Base-by-base conservation (phyloP, 2,329 filamentous ascomycete genomes). In the Metarhizium album region DNA sequence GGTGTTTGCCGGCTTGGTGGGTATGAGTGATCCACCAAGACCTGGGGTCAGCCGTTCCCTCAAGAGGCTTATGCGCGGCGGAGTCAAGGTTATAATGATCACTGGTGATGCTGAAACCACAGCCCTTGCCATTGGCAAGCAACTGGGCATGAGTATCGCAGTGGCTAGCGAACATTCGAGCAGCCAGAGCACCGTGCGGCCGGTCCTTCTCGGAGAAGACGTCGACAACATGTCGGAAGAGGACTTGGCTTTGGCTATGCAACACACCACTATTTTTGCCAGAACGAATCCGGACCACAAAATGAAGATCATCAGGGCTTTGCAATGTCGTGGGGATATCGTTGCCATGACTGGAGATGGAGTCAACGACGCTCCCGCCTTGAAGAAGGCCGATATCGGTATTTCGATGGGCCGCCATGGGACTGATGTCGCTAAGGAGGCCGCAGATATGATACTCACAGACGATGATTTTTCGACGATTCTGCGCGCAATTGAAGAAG, bases 281-380 rank as follows among this genome's bases (percentile, higher is more conserved):
- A 84, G 94, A 49, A 97, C 93, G 2, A 95, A 89, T 56, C 93
- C 93, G 0, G 93, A 98, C 55, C 93, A 98, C 72, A 98, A 98
- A 71, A 81, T 98, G 74, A 97, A 95, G 69, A 98, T 98, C 61
- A 86, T 98, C 54, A 78, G 81, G 50, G 93, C 93, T 0, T 79
- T 98, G 24, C 93, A 98, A 68, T 82, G 87, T 51, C 86, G 91
- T 37, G 91, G 91, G 29, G 90, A 97, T 67, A 94, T 98, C 49
- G 93, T 98, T 45, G 94, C 93, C 52, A 98, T 98, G 93, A 98
- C 93, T 13, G 93, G 93, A 6, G 93, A 98, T 60, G 93, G 93
- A 46, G 94, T 98, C 53, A 98, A 98, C 59, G 93, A 98, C 70
- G 93, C 93, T 2, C 93, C 93, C 3, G 93, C 93, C 4, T 72